Base-by-base conservation (phyloP, 257 asterid genomes). In the Solanum ossicruentum region DNA sequence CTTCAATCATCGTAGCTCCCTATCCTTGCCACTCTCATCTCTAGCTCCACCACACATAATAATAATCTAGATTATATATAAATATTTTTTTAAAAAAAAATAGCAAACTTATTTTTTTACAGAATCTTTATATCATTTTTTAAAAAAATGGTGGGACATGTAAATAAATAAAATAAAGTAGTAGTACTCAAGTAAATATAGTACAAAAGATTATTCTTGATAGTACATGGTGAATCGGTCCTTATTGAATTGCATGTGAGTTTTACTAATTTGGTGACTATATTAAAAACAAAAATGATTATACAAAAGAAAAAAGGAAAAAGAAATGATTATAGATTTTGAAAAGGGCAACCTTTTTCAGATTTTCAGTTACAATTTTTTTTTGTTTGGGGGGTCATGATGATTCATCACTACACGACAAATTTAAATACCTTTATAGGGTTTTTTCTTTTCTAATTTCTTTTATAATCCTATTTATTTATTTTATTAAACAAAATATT, bases 371-470 rank as follows among this genome's bases (percentile, higher is more conserved):
- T 47, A 61, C 88, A 89, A 58, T 43, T 90, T 85, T 86, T 18
- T 58, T 92, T 85, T 93, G 91, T 9, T 90, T 91, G 72, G 87
- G 88, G 81, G 86, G 89, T 88, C 84, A 84, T 83, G 90, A 88
- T 89, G 93, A 89, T 73, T 90, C 91, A 85, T 88, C 97, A 86
- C 91, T 86, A 91, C 85, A 93, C 94, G 97, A 92, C 94, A 94
- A 90, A 87, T 26, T 49, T 51, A 23, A 51, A 77, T 39, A 77
- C 45, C 23, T 77, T 13, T 23, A 58, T 26, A 21, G 82, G 63
- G 63, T 26, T 9, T 51, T 23, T 21, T 12, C 6, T 12, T 8
- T 12, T 7, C 8, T 17, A 1, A 13, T 5, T 18, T 51, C 5
- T 16, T 26, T 12, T 73, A 36, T 4, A 28, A 15, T 57, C n/a